Evolutionary conservation across 2,329 filamentous ascomycete genomes (phyloP), one percentile per base, ranked within the genome.

Genomic region (Colletotrichum lindemuthianum): DNA sequence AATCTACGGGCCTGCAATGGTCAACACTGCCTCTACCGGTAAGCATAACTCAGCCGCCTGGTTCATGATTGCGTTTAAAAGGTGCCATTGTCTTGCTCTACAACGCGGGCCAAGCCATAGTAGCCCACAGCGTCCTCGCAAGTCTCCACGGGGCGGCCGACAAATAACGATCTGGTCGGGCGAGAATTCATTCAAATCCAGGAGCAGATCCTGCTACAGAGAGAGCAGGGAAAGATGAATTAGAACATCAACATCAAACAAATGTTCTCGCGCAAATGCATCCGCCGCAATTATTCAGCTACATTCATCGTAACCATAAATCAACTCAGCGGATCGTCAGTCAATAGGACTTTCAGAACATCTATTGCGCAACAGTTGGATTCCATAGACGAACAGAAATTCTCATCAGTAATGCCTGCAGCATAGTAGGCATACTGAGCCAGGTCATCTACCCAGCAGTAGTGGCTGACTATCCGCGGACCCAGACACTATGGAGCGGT

Each of bases 321-420:
- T 15, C 71, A 76, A 54, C 71, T 78, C 34, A 73, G 70, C 47
- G 75, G 76, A 8, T 75, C 75, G 0, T 69, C 71, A 2, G 74
- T 76, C 41, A 77, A 78, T 32, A 77, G 53, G 76, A 78, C 57
- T 78, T 75, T 60, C 76, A 79, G 59, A 73, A 68, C 52, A 73
- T 73, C 16, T 73, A 78, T 45, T 78, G 78, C 58, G 70, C 69
- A 4, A 68, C 70, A 3, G 69, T 77, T 8, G 77, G 76, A 5
- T 77, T 74, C 49, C 70, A 68, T 2, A 75, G 74, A 2, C 71
- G 70, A 13, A 73, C 70, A 3, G 70, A 71, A 0, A 59, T 78
- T 4, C 68, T 78, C 10, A 77, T 78, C 55, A 73, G 71, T 41
- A 75, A 71, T 1, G 65, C 72, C 8, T 79, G 78, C 51, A 76